Evolutionary conservation across 2,329 filamentous ascomycete genomes (phyloP).

Genomic region (Balansia obtecta): DNA sequence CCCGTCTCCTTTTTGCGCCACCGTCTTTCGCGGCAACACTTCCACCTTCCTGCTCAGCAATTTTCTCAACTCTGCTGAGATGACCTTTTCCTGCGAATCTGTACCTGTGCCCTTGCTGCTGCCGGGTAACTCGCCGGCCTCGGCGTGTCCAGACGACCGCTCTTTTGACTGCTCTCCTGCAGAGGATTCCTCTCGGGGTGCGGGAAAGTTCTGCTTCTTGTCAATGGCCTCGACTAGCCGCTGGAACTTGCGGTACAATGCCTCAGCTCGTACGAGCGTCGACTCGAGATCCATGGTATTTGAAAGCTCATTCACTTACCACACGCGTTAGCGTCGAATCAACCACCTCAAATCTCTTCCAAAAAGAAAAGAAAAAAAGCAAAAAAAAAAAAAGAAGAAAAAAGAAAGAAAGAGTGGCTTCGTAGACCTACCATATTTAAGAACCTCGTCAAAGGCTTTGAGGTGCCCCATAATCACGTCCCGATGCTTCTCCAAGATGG

Average conservation of each 20-base stretch:
- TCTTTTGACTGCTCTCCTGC: slow-evolving; percentile 6
- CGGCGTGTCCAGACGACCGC: not conserved
- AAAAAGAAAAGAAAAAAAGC: no score
- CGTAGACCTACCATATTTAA: slow-evolving; percentile 70
- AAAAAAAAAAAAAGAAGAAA: no score
- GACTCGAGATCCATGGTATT: slow-evolving; percentile 83
- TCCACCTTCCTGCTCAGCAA: slow-evolving; percentile 38
- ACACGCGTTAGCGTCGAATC: not conserved
- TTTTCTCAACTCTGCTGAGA: slow-evolving; percentile 44
- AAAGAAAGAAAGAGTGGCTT: not conserved
- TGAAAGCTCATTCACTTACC: slow-evolving; percentile 86
- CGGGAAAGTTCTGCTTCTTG: slow-evolving; percentile 77
- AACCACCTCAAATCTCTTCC: no score
- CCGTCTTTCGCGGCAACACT: slow-evolving; percentile 26
- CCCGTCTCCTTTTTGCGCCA: slow-evolving; percentile 23
- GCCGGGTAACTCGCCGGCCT: slow-evolving; percentile 7
- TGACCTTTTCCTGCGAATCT: slow-evolving; percentile 28
- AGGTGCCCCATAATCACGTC: slow-evolving; percentile 93
- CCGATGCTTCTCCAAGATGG: slow-evolving; percentile 91
- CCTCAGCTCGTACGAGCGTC: slow-evolving; percentile 77
- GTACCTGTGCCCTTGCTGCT: slow-evolving; percentile 24
- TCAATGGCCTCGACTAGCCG: slow-evolving; percentile 83
- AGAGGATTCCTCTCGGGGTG: slow-evolving; percentile 21
- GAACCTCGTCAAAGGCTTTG: slow-evolving; percentile 87
- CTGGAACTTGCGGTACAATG: slow-evolving; percentile 78